Conservation (phyloP, 768 basidiomycete genomes). For the Boletus sp. region DNA sequence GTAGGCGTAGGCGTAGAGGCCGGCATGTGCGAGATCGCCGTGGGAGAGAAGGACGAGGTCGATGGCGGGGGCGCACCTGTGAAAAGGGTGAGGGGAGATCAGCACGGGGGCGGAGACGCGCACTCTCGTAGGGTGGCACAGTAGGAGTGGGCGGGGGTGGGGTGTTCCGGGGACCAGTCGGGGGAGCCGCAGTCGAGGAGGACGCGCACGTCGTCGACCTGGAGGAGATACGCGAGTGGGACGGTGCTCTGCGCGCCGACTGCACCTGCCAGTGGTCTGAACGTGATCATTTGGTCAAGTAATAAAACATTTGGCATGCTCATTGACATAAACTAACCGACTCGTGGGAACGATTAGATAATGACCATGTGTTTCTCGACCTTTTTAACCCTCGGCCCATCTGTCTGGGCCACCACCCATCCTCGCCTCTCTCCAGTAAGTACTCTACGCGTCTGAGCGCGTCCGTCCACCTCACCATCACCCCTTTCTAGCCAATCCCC, state of each 20-base stretch:
- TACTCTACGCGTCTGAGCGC: slow-evolving; percentile 31
- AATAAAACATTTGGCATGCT: not conserved
- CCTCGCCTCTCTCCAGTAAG: slow-evolving; percentile 32
- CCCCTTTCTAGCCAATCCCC: slow-evolving; percentile 6
- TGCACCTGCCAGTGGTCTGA: slow-evolving; percentile 86
- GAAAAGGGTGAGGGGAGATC: slow-evolving; percentile 2
- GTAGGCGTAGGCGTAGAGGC: slow-evolving; percentile 91
- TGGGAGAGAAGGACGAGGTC: slow-evolving; percentile 94
- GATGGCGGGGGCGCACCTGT: slow-evolving; percentile 73
- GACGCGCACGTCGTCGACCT: slow-evolving; percentile 91
- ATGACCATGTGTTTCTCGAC: slow-evolving; percentile 34
- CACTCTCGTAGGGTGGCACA: slow-evolving; percentile 67
- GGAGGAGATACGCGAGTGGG: slow-evolving; percentile 82
- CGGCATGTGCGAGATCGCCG: slow-evolving; percentile 85
- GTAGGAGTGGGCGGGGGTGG: slow-evolving; percentile 43
- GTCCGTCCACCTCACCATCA: slow-evolving; percentile 8
- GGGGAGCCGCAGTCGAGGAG: slow-evolving; percentile 94
- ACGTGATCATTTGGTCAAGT: slow-evolving; percentile 73
- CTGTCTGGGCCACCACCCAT: slow-evolving; percentile 28
- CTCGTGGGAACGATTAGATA: slow-evolving; percentile 34
- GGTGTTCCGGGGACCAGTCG: slow-evolving; percentile 71
- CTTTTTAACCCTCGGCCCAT: slow-evolving; percentile 43
- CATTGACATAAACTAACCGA: slow-evolving; percentile 11
- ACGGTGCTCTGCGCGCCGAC: slow-evolving; percentile 62
- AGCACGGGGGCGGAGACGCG: slow-evolving; percentile 26